phyloP scores from a whole-genome alignment of 352 stramenopile species.

The Globisporangium solare region DNA sequence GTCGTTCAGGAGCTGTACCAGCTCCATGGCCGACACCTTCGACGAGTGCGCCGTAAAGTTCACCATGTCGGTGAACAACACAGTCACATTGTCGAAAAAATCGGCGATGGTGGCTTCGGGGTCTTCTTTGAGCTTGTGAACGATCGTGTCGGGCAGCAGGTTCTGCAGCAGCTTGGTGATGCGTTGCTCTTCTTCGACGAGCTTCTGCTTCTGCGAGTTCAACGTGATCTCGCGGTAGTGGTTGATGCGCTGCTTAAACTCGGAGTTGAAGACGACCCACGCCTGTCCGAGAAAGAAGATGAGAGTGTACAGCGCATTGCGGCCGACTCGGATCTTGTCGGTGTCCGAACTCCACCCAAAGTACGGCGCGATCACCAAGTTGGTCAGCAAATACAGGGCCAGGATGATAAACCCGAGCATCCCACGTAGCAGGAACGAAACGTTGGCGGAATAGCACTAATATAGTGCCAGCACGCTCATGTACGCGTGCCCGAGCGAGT shows the following conservation, averaged over 20 bases:
- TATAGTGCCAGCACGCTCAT: conserved; percentile 77
- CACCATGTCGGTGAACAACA: conserved; percentile 85
- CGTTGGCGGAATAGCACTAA: conserved; percentile 80
- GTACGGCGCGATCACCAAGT: conserved; percentile 47
- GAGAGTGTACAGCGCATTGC: conserved; percentile 81
- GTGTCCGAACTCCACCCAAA: conserved; percentile 33
- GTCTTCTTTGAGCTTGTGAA: conserved; percentile 81
- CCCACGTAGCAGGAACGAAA: conserved; percentile 69
- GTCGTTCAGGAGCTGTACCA: conserved; percentile 88
- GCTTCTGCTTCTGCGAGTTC: conserved; percentile 81
- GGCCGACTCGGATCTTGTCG: conserved; percentile 43
- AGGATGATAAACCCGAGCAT: conserved; percentile 56
- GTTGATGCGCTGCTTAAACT: conserved; percentile 87
- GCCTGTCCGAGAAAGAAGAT: conserved; percentile 74
- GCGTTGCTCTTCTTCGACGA: conserved; percentile 70
- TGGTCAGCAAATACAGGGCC: conserved; percentile 56
- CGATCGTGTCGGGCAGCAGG: conserved; percentile 77
- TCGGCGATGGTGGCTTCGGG: conserved; percentile 76
- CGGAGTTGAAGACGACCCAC: conserved; percentile 83
- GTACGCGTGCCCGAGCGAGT: conserved; percentile 72
- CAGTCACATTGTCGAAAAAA: conserved; percentile 81
- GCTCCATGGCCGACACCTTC: conserved; percentile 76
- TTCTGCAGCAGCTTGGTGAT: conserved; percentile 81
- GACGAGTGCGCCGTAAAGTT: conserved; percentile 84
- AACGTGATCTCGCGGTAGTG: conserved; percentile 80